phyloP scores from a whole-genome alignment of 805 yeast species.

The Isabelozyma pseudorhagii region DNA sequence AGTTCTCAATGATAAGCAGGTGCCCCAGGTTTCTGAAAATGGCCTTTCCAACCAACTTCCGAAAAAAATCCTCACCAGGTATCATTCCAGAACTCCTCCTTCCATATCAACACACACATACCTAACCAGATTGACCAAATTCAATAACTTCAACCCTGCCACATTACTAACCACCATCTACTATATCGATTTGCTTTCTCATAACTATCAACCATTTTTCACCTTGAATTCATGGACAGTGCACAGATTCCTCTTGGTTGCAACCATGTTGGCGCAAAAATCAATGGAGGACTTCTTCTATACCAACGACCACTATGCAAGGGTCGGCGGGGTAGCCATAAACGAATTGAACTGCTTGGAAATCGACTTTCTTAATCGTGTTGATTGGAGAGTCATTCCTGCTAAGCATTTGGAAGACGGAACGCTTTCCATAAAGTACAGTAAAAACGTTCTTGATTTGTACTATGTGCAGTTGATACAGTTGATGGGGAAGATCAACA shows the following conservation, averaged over 20 bases:
- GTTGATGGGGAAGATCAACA: conserved; percentile 33
- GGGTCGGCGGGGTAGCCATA: conserved; percentile 89
- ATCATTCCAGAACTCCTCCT: conserved; percentile 93
- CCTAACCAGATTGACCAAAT: conserved; percentile 70
- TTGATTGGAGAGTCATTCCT: conserved; percentile 60
- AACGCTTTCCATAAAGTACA: conserved; percentile 22
- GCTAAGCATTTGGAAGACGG: conserved; percentile 22
- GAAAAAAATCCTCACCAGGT: conserved; percentile 61
- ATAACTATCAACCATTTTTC: conserved; percentile 70
- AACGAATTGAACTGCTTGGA: conserved; percentile 84
- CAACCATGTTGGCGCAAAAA: conserved; percentile 87
- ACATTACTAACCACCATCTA: conserved; percentile 81
- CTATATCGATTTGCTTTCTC: conserved; percentile 81
- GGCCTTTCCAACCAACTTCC: conserved; percentile 9
- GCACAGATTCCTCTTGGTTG: conserved; percentile 85
- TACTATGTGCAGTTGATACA: conserved; percentile 39
- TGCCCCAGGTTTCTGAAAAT: conserved; percentile 24
- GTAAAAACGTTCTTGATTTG: conserved; percentile 36
- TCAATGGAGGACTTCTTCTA: conserved; percentile 92
- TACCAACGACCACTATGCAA: conserved; percentile 90
- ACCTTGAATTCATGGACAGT: conserved; percentile 89
- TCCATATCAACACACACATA: conserved; percentile 78
- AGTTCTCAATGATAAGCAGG: conserved; percentile 63
- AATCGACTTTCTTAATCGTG: conserved; percentile 78
- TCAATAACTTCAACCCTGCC: conserved; percentile 81